Evolutionary conservation across 495 filamentous ascomycete species (phyloP).

Genomic region (Aspergillus nidulans): DNA sequence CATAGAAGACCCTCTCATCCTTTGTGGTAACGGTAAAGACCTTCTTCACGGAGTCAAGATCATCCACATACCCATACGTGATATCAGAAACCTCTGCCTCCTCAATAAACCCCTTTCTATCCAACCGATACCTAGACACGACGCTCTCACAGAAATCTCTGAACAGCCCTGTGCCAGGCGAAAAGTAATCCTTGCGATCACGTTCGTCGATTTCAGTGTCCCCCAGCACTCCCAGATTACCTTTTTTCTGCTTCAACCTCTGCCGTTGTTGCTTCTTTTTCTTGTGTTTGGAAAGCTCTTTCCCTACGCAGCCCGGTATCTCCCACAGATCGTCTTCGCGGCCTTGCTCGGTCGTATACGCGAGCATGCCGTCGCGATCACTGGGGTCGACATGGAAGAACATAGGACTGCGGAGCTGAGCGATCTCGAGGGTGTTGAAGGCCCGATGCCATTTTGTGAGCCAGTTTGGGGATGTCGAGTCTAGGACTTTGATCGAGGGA

Average conservation of each 20-base stretch:
- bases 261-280: slow-evolving; percentile 49
- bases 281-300: slow-evolving; percentile 60
- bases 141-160: slow-evolving; percentile 52
- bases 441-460: slow-evolving; percentile 54
- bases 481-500: slow-evolving; percentile 38
- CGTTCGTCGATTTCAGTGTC: slow-evolving; percentile 55
- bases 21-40: slow-evolving; percentile 51
- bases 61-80: slow-evolving; percentile 36
- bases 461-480: slow-evolving; percentile 49
- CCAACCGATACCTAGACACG: slow-evolving; percentile 47
- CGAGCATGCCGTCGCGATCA: slow-evolving; percentile 58
- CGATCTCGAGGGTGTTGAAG: slow-evolving; percentile 53
- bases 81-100: slow-evolving; percentile 50
- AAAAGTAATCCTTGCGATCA: slow-evolving; percentile 63
- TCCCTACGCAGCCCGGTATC: slow-evolving; percentile 57
- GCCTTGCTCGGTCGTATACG: slow-evolving; percentile 50
- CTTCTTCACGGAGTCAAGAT: slow-evolving; percentile 25
- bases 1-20: slow-evolving; percentile 40
- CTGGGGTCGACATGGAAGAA: slow-evolving; percentile 63
- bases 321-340: slow-evolving; percentile 50
- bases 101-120: slow-evolving; percentile 37
- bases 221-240: slow-evolving; percentile 23
- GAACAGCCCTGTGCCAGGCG: slow-evolving; percentile 53
- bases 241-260: background rate
- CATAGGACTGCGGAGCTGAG: slow-evolving; percentile 61